Evolutionary conservation across 2,329 filamentous ascomycete species (phyloP), one percentile per base, ranked within the genome.

Genomic region (Aspergillus pseudoviridinutans): DNA sequence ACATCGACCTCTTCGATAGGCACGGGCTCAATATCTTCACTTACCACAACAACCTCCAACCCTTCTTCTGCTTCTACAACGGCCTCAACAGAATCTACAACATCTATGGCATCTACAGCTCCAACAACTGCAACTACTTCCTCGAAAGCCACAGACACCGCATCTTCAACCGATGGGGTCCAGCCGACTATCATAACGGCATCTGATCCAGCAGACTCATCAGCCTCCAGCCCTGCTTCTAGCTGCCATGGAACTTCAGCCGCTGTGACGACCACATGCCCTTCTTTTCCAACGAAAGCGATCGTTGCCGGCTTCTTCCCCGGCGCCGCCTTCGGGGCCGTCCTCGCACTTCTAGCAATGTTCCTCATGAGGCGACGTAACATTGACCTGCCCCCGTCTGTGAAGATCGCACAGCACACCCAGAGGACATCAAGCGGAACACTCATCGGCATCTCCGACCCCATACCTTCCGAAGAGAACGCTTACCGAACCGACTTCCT

Each of bases 341-440:
- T 87, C 78, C 38, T 79, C 75, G 66, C 83, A 83, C 38, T 84
- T 80, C 62, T 79, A 72, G 69, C 86, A 55, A 64, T 72, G 41
- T 68, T 72, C 55, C 76, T 71, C 61, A 62, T 76, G 54, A 69
- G 76, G 51, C 68, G 70, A 42, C 57, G 62, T 52, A 59, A 64
- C 41, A 59, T 58, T 4, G 65, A 66, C 28, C 53, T 35, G 7
- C 59, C 63, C 12, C 52, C 58, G 3, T 51, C 58, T 3, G 55
- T 60, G 4, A 74, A 71, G 49, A 35, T 64, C 7, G 52, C 64
- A 1, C 61, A 68, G 25, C 64, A 71, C 49, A 71, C 70, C 27
- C 64, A 70, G 49, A 69, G 69, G 32, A 71, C 72, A 41, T 70
- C 69, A 2, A 68, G 67, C 5, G 70, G 71, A 3, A 66, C 66